Conservation (phyloP, 2,329 filamentous ascomycete species). For the Pyrenophora tritici-repentis region DNA sequence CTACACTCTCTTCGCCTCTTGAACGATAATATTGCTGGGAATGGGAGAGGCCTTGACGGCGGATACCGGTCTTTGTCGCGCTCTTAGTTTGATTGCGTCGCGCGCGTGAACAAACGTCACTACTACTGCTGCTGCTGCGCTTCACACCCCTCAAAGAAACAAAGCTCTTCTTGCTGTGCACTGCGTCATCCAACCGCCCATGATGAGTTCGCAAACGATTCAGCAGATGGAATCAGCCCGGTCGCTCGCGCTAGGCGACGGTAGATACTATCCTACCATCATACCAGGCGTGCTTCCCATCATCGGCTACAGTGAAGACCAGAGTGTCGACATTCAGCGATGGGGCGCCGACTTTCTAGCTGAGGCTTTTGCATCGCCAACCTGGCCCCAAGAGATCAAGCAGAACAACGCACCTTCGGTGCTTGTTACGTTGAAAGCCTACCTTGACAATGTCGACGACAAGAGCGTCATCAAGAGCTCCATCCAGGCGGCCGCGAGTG, state of each 20-base stretch:
- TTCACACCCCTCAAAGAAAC: slow-evolving; percentile 25
- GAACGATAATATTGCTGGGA: slow-evolving; percentile 31
- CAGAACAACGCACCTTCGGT: slow-evolving; percentile 77
- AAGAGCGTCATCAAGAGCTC: slow-evolving; percentile 79
- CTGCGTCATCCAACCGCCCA: slow-evolving; percentile 19
- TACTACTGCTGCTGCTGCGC: slow-evolving; percentile 12
- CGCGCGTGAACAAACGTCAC: slow-evolving; percentile 39
- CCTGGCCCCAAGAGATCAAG: slow-evolving; percentile 76
- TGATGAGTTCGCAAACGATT: slow-evolving; percentile 52
- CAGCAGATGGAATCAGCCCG: slow-evolving; percentile 88
- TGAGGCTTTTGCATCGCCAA: slow-evolving; percentile 94
- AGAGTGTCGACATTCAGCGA: slow-evolving; percentile 75
- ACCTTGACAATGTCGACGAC: slow-evolving; percentile 67
- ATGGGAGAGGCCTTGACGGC: slow-evolving; percentile 32
- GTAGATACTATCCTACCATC: slow-evolving; percentile 88
- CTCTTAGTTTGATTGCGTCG: slow-evolving; percentile 34
- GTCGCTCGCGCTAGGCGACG: slow-evolving; percentile 83
- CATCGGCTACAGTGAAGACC: slow-evolving; percentile 71
- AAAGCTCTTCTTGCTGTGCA: slow-evolving; percentile 27
- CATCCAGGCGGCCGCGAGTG: slow-evolving; percentile 86
- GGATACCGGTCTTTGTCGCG: slow-evolving; percentile 38
- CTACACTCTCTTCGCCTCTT: slow-evolving; percentile 29
- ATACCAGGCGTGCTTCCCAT: slow-evolving; percentile 93
- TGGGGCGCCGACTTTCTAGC: slow-evolving; percentile 97
- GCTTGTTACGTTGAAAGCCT: slow-evolving; percentile 69